Base-by-base conservation (phyloP, 768 basidiomycete genomes). In the Agaricus blazei region DNA sequence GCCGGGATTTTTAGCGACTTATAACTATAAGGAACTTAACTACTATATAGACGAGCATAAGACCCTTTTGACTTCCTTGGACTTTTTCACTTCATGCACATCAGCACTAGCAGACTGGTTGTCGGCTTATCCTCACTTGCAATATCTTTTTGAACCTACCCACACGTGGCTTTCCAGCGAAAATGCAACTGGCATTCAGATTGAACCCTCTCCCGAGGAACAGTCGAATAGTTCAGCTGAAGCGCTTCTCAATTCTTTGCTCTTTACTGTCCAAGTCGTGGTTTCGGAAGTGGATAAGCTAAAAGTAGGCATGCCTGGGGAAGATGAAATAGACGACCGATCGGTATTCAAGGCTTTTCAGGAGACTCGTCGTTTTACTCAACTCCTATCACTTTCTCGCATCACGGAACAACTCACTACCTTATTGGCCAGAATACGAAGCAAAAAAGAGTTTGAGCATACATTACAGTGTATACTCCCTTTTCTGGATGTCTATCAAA, bases 401-500 rank as follows among this genome's bases (percentile, higher is more conserved):
- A 69, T 87, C 38, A 58, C 67, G 29, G 64, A 73, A 1, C 72
- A 69, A 4, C 56, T 90, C 26, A 62, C 75, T 28, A 57, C 58
- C 29, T 63, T 76, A 4, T 61, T 86, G 27, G 48, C 63, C 9
- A 60, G 63, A 19, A 65, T 87, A n/a, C 66, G 75, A 2, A 64
- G 65, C 4, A 59, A 68, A 28, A 64, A 67, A 1, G 61, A 65
- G 19, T 60, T 80, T 11, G 65, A 67, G 43, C 62, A 56, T 28
- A 64, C 64, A 47, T 58, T 84, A 43, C 71, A 69, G 63, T 72
- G 80, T 59, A 58, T 85, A n/a, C 60, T 87, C 8, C 93, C 95
- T 0, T 97, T 97, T 81, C 66, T 96, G 24, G 70, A 81, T 2
- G 68, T 70, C 24, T 94, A 92, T 67, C 60, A 80, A 8, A 62